A percentile compares a stretch with the other conserved stretches of the same genome.
Evolutionary conservation across 495 filamentous ascomycete species (phyloP).

Genomic region (Bombardia bombarda): DNA sequence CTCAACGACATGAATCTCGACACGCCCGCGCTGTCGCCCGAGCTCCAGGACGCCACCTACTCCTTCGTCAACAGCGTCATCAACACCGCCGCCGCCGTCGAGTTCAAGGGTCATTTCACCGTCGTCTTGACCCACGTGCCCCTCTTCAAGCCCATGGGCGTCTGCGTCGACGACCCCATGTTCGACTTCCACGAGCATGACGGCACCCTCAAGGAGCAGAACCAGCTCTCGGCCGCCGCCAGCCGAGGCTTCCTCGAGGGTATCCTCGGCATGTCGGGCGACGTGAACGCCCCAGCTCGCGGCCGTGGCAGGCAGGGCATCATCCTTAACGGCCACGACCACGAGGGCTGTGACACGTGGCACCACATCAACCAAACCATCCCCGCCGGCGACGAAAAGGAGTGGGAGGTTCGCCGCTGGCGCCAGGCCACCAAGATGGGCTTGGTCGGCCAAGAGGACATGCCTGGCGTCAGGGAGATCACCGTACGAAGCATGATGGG

Average conservation of each 20-base stretch:
- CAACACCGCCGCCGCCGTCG: slow-evolving; percentile 55
- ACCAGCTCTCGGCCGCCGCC: slow-evolving; percentile 66
- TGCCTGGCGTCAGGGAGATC: slow-evolving; percentile 69
- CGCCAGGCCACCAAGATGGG: slow-evolving; percentile 21
- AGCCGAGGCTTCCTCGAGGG: slow-evolving; percentile 65
- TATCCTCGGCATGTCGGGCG: slow-evolving; percentile 67
- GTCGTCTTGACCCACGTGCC: slow-evolving; percentile 89
- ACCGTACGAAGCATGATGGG: slow-evolving; percentile 99
- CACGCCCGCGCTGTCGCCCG: slow-evolving; percentile 56
- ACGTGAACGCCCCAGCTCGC: slow-evolving; percentile 39
- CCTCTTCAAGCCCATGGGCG: slow-evolving; percentile 69
- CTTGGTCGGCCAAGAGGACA: slow-evolving; percentile 21
- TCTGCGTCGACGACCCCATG: slow-evolving; percentile 77
- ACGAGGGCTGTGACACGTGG: slow-evolving; percentile 82
- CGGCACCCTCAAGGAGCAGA: slow-evolving; percentile 80
- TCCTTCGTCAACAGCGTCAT: slow-evolving; percentile 68
- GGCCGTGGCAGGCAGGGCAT: slow-evolving; percentile 57
- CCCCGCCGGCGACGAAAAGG: slow-evolving; percentile 14
- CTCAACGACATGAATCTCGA: slow-evolving; percentile 92
- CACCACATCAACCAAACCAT: slow-evolving; percentile 59
- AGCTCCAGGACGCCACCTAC: slow-evolving; percentile 66
- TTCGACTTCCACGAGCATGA: slow-evolving; percentile 63
- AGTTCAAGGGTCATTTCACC: slow-evolving; percentile 60
- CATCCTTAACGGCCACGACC: slow-evolving; percentile 88
- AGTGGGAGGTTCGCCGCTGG: slow-evolving; percentile 40